Base-by-base conservation (phyloP, 2,329 filamentous ascomycete genomes). In the Emmonsiellopsis sp. region DNA sequence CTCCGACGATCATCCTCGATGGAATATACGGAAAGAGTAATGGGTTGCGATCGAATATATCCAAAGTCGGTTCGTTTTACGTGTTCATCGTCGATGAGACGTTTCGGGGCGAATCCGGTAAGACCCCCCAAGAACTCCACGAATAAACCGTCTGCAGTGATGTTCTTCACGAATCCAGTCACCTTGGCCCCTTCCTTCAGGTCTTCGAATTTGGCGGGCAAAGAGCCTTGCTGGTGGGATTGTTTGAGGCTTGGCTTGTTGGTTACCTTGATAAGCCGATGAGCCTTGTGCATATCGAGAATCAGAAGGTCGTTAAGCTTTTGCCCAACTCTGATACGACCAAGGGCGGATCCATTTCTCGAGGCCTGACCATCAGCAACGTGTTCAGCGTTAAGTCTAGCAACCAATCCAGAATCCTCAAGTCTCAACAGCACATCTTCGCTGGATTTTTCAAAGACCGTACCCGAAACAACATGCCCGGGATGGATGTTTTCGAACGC, bases 291-390 rank as follows among this genome's bases (percentile, higher is more conserved):
- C 69, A 95, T 95, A 62, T 89, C 84, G n/a, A 98, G 73, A 11
- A 97, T 82, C 39, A 94, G 75, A n/a, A 98, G 75, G 51, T 93
- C 85, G 14, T 83, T 81, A 45, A 98, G 73, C 31, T 82, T 87
- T 71, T 95, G 89, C 2, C 91, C 92, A 48, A 94, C 86, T 51
- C 86, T 79, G 51, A 97, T 85, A 60, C 87, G 88, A 68, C 89
- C 90, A 63, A 93, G 74, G 1, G 86, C 82, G 17, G 86, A 85
- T 56, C 82, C 77, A 58, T 85, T 87, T 73, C 94, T 95, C 59
- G 86, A 84, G 31, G 78, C 72, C 1, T 89, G 90, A 50, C 89
- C 89, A 71, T 98, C 93, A 1, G 87, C 85, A 32, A 97, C 78
- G 55, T 98, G 93, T 36, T 83, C 82, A 49, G 88, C 73, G 14